Base-by-base conservation (phyloP, 768 basidiomycete genomes). In the Calocybe cyanea region DNA sequence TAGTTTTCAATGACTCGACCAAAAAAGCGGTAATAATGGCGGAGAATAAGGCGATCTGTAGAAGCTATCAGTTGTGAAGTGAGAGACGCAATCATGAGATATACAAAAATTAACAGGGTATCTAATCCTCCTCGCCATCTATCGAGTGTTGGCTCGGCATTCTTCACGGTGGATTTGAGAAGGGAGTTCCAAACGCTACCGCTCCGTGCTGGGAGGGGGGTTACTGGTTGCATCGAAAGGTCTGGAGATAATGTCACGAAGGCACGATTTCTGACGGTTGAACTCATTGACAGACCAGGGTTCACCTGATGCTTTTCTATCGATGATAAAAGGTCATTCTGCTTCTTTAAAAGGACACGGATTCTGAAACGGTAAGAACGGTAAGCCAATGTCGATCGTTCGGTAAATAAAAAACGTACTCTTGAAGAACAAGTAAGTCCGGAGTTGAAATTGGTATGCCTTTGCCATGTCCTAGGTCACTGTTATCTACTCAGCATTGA, bases 41-140 rank as follows among this genome's bases (percentile, higher is more conserved):
- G 17, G 56, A 50, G 39, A 57, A 57, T 5, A 57, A 40, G n/a
- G 48, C 53, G 41, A 57, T 42, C 56, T 54, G 8, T 17, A 43
- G 13, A 32, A 32, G 11, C 15, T 13, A 20, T 21, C 11, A 39
- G 3, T 36, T 30, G 24, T 19, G 11, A 35, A n/a, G 23, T 14
- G 28, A 42, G 13, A 7, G 14, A 7, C 9, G 15, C 38, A 3
- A 6, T 23, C 2, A 18, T 14, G 21, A 15, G 15, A 34, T 46
- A 7, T 21, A 54, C 53, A 25, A 54, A 54, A 9, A 54, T 44
- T 14, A 54, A 37, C 4, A 54, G 46, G 4, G 50, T 54, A 34
- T 54, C 53, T 18, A 48, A 18, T 6, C 50, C 41, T 18, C 53
- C 49, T 31, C 49, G 43, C 53, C 53, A 54, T 45, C 39, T 41